These are phyloP conservation scores for Acer negundo DNA, from an alignment of 345 rosid genomes.

Conservation along the genomic window DNA sequence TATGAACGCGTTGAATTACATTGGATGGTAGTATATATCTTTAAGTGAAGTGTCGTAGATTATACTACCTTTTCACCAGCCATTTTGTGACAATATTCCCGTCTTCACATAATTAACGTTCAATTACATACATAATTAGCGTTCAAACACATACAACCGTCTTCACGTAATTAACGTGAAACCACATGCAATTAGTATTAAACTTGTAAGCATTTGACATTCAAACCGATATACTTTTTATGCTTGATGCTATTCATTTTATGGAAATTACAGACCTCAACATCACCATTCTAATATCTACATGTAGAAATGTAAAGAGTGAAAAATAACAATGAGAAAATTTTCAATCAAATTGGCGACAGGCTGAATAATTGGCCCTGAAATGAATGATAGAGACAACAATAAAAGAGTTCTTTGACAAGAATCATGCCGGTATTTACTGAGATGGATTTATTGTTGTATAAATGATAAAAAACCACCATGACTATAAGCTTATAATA, in stretches of 20 bases:
- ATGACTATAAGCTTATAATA: slow-evolving; percentile 7
- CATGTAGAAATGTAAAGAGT: background rate
- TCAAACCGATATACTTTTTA: too few species aligned
- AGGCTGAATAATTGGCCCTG: background rate
- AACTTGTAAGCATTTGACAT: too few species aligned
- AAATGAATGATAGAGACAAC: background rate
- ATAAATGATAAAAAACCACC: background rate
- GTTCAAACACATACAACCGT: too few species aligned
- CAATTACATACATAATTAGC: background rate
- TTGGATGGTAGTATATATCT: too few species aligned
- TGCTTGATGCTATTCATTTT: background rate
- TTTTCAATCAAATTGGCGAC: background rate
- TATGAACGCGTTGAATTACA: too few species aligned
- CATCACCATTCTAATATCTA: background rate
- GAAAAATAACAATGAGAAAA: background rate
- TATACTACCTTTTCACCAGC: too few species aligned
- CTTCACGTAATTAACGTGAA: too few species aligned
- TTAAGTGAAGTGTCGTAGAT: too few species aligned
- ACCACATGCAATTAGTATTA: too few species aligned
- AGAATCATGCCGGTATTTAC: background rate
- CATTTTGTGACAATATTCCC: background rate
- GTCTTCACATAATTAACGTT: too few species aligned
- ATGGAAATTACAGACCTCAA: background rate
- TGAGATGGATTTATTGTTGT: slow-evolving; percentile 2
- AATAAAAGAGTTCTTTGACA: background rate